These are phyloP conservation scores for Myxozyma vanderwaltii DNA, from an alignment of 805 yeast species.

Conservation along the genomic window DNA sequence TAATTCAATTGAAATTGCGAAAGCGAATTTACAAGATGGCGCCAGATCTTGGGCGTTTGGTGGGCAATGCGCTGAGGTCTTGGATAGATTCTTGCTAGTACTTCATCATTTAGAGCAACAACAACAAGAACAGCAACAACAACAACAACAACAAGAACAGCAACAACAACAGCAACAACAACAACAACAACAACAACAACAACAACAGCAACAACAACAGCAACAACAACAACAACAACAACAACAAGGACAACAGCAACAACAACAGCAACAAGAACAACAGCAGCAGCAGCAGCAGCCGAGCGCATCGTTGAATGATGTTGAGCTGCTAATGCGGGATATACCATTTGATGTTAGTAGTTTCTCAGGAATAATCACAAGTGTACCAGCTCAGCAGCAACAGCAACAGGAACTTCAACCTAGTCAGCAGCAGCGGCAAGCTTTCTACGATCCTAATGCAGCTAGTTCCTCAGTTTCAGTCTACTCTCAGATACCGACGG, in stretches of 20 bases:
- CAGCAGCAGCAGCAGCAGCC: slow-evolving; percentile 3
- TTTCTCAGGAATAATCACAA: not conserved
- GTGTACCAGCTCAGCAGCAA: not conserved
- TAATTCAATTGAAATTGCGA: slow-evolving; percentile 9
- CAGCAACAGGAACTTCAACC: slow-evolving; percentile 16
- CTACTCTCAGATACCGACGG: too few species aligned
- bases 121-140: slow-evolving; percentile 1
- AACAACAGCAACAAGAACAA: slow-evolving; percentile 2
- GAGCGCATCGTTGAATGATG: not conserved
- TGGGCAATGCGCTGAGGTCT: slow-evolving; percentile 19
- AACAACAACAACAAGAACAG: not conserved
- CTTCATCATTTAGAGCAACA: slow-evolving; percentile 4
- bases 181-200: slow-evolving; percentile 1
- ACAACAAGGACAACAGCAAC: not conserved
- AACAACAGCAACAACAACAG: not conserved
- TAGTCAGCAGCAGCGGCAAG: slow-evolving; percentile 10
- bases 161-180: not conserved
- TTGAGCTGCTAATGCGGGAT: slow-evolving; percentile 1
- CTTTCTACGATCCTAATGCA: not conserved
- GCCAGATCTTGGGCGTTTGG: slow-evolving; percentile 22
- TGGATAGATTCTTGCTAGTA: slow-evolving; percentile 2
- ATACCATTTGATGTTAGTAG: slow-evolving; percentile 9
- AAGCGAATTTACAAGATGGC: slow-evolving; percentile 3
- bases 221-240: slow-evolving; percentile 4
- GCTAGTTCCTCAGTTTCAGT: not conserved